These are phyloP conservation scores for Neonectria sp. DNA, from an alignment of 2,329 filamentous ascomycete genomes.

Conservation along the genomic window DNA sequence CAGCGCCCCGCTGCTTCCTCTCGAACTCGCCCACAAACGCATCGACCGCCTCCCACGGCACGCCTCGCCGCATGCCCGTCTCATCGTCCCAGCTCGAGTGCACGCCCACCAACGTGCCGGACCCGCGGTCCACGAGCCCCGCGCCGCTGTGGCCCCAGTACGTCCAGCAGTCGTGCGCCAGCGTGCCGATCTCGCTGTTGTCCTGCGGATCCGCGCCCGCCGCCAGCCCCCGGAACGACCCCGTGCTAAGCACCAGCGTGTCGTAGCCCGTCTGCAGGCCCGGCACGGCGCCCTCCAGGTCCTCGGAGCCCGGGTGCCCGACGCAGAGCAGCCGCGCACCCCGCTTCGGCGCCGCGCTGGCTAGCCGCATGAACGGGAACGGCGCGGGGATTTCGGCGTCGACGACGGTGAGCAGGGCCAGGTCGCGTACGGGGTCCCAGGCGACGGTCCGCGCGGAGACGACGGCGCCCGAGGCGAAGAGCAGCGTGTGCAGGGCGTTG, in stretches of 20 bases:
- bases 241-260: constrained; percentile 62
- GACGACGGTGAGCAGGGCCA: constrained; percentile 62
- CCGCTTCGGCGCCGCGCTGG: constrained; percentile 33
- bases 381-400: constrained; percentile 38
- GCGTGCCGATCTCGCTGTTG: constrained; percentile 65
- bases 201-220: constrained; percentile 61
- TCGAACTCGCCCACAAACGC: constrained; percentile 54
- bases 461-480: constrained; percentile 58
- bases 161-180: constrained; percentile 70
- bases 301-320: constrained; percentile 55
- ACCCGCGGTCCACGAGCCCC: constrained; percentile 58
- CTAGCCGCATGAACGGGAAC: constrained; percentile 43
- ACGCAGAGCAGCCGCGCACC: constrained; percentile 50
- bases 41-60: constrained; percentile 60
- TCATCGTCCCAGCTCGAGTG: constrained; percentile 70
- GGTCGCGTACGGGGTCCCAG: constrained; percentile 61
- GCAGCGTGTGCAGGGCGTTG: constrained; percentile 55
- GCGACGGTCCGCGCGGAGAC: constrained; percentile 57
- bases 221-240: constrained; percentile 57
- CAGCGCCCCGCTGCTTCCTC: constrained; percentile 3
- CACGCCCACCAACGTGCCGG: constrained; percentile 61
- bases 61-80: constrained; percentile 61
- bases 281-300: constrained; percentile 58
- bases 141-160: constrained; percentile 71
- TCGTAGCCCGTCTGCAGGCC: constrained; percentile 60